A percentile compares a stretch with the other conserved stretches of the same genome.
Evolutionary conservation across 2,329 filamentous ascomycete species (phyloP).

Genomic region (Gliomastix tumulicola): DNA sequence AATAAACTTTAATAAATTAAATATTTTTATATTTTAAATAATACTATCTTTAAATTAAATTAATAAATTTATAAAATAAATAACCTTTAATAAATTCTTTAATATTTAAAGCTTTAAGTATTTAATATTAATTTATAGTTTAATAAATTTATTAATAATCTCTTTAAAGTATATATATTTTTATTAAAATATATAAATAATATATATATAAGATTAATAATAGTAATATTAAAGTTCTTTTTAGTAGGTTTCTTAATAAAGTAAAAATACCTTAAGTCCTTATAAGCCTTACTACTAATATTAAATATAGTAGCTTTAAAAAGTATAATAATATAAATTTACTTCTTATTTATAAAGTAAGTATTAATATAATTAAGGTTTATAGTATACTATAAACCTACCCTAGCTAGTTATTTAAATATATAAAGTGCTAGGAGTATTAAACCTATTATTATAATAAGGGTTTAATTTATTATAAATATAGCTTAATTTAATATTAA

Average conservation of each 20-base stretch:
- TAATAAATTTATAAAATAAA: constrained; percentile 1
- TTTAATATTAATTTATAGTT: neutral
- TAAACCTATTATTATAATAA: too few relatives aligned
- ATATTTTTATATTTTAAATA: neutral
- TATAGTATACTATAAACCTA: too few relatives aligned
- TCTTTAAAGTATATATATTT: neutral
- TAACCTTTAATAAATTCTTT: neutral
- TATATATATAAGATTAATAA: neutral
- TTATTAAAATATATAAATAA: neutral
- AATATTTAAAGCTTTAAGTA: neutral
- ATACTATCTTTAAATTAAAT: neutral
- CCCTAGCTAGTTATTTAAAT: neutral
- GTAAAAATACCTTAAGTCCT: constrained; percentile 1
- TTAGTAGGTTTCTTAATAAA: constrained; percentile 1
- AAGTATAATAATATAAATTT: too few relatives aligned
- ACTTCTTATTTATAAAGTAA: neutral
- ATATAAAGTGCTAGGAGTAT: neutral
- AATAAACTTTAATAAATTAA: neutral
- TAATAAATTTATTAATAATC: neutral
- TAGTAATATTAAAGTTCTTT: neutral
- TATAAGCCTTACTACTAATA: neutral
- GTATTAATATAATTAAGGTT: too few relatives aligned
- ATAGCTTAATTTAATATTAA: neutral
- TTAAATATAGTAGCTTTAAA: too few relatives aligned
- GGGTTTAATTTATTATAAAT: neutral